These are phyloP conservation scores for Apostasia ramifera DNA, from an alignment of 106 monocot species.

Conservation along the genomic window DNA sequence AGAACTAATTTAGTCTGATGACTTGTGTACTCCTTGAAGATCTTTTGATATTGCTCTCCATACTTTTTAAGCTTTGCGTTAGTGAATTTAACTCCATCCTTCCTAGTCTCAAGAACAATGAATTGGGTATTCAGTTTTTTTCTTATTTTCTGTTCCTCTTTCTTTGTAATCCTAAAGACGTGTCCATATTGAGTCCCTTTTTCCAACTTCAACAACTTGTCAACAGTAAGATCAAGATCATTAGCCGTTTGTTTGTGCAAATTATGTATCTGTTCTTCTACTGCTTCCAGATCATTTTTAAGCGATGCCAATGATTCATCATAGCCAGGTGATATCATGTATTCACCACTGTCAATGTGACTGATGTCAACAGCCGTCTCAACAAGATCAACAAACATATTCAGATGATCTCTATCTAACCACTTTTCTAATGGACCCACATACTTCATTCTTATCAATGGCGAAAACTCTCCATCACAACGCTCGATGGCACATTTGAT, in stretches of 20 bases:
- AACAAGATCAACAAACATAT: conserved; percentile 72
- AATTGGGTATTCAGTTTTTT: conserved; percentile 67
- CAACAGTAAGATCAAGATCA: conserved; percentile 79
- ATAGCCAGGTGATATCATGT: conserved; percentile 87
- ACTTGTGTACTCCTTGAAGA: conserved; percentile 59
- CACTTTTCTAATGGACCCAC: conserved; percentile 36
- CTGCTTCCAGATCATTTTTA: conserved; percentile 52
- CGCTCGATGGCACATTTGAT: conserved; percentile 63
- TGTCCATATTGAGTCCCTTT: conserved; percentile 89
- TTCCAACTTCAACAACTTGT: conserved; percentile 87
- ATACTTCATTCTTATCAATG: conserved; percentile 55
- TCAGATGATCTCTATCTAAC: conserved; percentile 50
- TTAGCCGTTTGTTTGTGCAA: conserved; percentile 72
- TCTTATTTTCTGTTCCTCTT: conserved; percentile 97
- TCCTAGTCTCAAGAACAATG: conserved; percentile 88
- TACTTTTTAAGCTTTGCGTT: conserved; percentile 80
- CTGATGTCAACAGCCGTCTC: conserved; percentile 72
- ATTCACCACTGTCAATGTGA: conserved; percentile 85
- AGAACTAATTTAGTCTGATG: conserved; percentile 73
- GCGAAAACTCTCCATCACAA: conserved; percentile 68
- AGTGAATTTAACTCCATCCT: conserved; percentile 97
- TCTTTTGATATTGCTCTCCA: conserved; percentile 75
- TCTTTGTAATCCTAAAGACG: conserved; percentile 93
- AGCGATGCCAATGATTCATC: conserved; percentile 55
- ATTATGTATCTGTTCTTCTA: conserved; percentile 61